Evolutionary conservation across 192 early-diverging fungal genomes (phyloP).

Genomic region (Paraglomus brasilianum): DNA sequence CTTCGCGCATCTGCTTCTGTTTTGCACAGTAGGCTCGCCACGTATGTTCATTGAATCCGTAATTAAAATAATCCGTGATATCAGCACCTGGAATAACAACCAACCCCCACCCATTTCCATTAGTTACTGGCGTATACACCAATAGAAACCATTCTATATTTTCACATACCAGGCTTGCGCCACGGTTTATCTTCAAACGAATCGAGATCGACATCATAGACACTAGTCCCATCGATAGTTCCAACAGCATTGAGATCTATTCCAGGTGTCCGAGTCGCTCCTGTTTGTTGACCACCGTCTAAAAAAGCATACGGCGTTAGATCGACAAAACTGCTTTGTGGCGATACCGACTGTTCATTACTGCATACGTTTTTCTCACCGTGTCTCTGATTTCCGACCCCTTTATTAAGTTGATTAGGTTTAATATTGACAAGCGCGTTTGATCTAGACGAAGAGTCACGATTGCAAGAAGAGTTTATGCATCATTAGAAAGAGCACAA

Average conservation of each 20-base stretch:
- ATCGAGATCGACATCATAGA: slow-evolving; percentile 91
- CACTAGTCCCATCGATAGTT: slow-evolving; percentile 72
- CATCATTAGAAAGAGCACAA: background rate
- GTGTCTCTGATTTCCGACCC: slow-evolving; percentile 1
- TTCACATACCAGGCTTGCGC: slow-evolving; percentile 67
- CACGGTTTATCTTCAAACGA: slow-evolving; percentile 95
- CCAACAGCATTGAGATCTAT: slow-evolving; percentile 74
- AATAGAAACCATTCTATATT: background rate
- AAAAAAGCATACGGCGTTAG: slow-evolving; percentile 24
- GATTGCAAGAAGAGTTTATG: background rate
- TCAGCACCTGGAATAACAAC: slow-evolving; percentile 69
- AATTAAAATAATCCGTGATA: slow-evolving; percentile 99
- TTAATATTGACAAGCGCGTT: slow-evolving; percentile 32
- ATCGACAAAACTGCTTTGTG: too few species aligned
- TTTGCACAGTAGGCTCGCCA: slow-evolving; percentile 95
- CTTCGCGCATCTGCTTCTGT: slow-evolving; percentile 84
- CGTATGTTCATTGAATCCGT: slow-evolving; percentile 94
- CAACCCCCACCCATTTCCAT: slow-evolving; percentile 15
- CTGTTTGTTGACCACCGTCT: slow-evolving; percentile 40
- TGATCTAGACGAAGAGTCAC: background rate
- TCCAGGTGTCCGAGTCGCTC: slow-evolving; percentile 34
- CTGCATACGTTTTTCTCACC: background rate
- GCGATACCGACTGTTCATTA: background rate
- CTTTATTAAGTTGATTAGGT: slow-evolving; percentile 33
- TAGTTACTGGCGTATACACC: too few species aligned